Percentiles rank a stretch among this genome's conserved stretches.
phyloP scores from a whole-genome alignment of 768 basidiomycete species.

The Pholiota molesta region DNA sequence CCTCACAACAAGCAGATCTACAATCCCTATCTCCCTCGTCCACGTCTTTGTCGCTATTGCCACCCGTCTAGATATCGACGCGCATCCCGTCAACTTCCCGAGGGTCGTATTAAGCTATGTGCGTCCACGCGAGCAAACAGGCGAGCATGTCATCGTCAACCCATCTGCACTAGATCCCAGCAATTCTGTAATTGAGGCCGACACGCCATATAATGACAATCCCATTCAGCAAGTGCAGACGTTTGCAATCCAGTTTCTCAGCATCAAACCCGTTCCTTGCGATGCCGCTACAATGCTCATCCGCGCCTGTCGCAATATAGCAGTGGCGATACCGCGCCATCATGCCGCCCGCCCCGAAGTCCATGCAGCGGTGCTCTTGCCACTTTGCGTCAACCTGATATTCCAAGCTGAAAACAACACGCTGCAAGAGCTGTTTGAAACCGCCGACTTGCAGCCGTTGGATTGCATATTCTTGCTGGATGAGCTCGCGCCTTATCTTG shows the following conservation, averaged over 20 bases:
- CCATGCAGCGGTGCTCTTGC: constrained; percentile 12
- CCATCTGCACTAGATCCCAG: constrained; percentile 33
- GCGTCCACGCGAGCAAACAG: constrained; percentile 34
- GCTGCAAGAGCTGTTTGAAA: constrained; percentile 33
- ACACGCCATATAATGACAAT: constrained; percentile 9
- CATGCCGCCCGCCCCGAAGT: constrained; percentile 4
- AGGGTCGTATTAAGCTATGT: constrained; percentile 57
- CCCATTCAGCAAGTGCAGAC: constrained; percentile 2
- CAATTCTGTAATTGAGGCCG: constrained; percentile 33
- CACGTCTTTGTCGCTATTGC: constrained; percentile 60
- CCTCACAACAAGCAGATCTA: constrained; percentile 48
- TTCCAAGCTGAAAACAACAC: constrained; percentile 25
- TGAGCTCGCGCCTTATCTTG: constrained; percentile 37
- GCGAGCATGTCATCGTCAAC: constrained; percentile 53
- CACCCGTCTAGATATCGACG: constrained; percentile 51
- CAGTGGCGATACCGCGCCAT: constrained; percentile 8
- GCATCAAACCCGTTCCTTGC: constrained; percentile 13
- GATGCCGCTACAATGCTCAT: constrained; percentile 17
- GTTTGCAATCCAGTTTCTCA: neutral
- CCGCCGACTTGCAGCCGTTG: constrained; percentile 39
- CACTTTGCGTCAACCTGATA: constrained; percentile 31
- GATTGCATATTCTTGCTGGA: constrained; percentile 46
- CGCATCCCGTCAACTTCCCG: constrained; percentile 60
- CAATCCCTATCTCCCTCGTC: constrained; percentile 63
- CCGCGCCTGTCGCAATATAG: constrained; percentile 20